Evolutionary conservation across 2,329 filamentous ascomycete genomes (phyloP).

Genomic region (Dactylonectria macrodidyma): DNA sequence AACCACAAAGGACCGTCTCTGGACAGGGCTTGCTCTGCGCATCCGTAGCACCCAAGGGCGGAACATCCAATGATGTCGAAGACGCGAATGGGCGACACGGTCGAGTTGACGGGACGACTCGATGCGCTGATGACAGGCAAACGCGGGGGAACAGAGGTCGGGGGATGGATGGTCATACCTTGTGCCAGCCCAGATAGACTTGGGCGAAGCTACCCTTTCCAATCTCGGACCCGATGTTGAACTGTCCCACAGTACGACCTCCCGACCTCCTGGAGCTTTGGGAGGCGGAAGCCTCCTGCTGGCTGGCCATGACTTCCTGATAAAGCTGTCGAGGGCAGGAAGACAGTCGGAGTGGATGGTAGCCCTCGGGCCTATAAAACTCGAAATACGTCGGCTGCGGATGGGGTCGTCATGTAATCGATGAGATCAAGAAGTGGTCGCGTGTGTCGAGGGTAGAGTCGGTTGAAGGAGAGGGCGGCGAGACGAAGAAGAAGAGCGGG

Average conservation of each 20-base stretch:
- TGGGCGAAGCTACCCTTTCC: slow-evolving; percentile 98
- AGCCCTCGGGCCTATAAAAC: slow-evolving; percentile 57
- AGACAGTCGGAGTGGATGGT: slow-evolving; percentile 48
- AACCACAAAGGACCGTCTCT: not conserved
- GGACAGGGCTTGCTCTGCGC: not conserved
- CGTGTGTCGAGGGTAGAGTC: slow-evolving; percentile 10
- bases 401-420: slow-evolving; percentile 60
- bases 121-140: slow-evolving; percentile 30
- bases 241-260: slow-evolving; percentile 75
- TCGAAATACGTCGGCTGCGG: slow-evolving; percentile 53
- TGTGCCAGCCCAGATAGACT: slow-evolving; percentile 90
- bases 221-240: slow-evolving; percentile 88
- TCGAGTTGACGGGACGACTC: slow-evolving; percentile 25
- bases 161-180: slow-evolving; percentile 64
- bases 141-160: slow-evolving; percentile 17
- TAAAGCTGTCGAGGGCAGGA: slow-evolving; percentile 52
- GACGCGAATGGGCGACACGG: slow-evolving; percentile 17
- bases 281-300: slow-evolving; percentile 54
- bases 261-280: slow-evolving; percentile 54
- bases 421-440: slow-evolving; percentile 34
- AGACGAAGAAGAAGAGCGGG: slow-evolving; percentile 27
- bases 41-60: slow-evolving; percentile 10
- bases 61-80: slow-evolving; percentile 14
- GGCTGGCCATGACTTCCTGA: slow-evolving; percentile 58
- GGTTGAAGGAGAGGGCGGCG: slow-evolving; percentile 4